Base-by-base conservation (phyloP, 306 rosid genomes). In the Quercus berberidifolia region DNA sequence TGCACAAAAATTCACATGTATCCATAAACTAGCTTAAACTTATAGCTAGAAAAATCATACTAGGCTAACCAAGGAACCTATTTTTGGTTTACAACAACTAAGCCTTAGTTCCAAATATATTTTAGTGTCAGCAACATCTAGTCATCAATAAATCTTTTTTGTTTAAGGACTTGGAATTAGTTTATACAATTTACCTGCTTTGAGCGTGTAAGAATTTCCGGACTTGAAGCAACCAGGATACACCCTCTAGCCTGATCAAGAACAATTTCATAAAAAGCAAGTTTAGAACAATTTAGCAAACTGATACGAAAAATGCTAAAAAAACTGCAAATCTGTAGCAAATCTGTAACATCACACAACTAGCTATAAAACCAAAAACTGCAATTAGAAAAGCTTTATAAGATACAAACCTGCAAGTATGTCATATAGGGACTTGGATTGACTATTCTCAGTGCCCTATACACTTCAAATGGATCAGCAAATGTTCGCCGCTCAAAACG, bases 361-460 rank as follows among this genome's bases (percentile, higher is more conserved):
- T 49, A 49, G 54, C 64, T 60, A 59, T 17, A 63, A 69, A 62
- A 33, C 28, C 10, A 17, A 49, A 59, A 19, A 12, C 55, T 75
- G 51, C 12, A 56, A 25, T 41, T 60, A 33, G 12, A 79, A 46
- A 30, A 64, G 23, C 17, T 51, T 31, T 3, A 17, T 68, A 17
- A 19, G 73, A 74, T 69, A 64, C 68, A 68, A 83, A 92, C 98
- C 86, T 93, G 98, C 85, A 91, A 84, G 86, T 93, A 93, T 64
- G 90, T 83, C 92, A 89, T 81, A 84, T 91, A 86, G n/a, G 98
- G 98, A 85, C 97, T 93, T n/a, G 98, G 98, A 81, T 93, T 93
- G 64, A 93, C 97, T 59, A 91, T 74, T 87, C 98, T 85, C 85
- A 93, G 25, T 21, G 98, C 95, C 87, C 97, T 86, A 54, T 89